Base-by-base conservation (phyloP, 1,139 yeast species). In the Spencermartinsiella ligniputridi region DNA sequence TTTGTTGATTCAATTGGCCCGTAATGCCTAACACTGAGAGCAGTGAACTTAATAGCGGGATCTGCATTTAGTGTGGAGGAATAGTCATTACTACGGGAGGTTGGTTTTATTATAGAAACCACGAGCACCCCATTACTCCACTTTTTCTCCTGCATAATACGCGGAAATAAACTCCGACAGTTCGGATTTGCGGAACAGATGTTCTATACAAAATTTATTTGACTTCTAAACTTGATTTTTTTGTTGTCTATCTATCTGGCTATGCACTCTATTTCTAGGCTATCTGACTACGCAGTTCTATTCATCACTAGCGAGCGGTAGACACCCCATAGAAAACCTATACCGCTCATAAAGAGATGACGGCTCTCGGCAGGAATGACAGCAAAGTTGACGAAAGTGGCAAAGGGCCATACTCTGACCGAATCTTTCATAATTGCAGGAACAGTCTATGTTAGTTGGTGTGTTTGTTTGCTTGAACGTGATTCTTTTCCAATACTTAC, bases 371-470 rank as follows among this genome's bases (percentile, higher is more conserved):
- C 18, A 30, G 41, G 41, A 16, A 39, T 27, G 9, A 39, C 8
- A 13, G 38, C 41, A 20, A 27, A 39, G 24, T 32, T 39, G 8
- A 39, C 18, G 16, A 39, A 30, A 5, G 41, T 39, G 11, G 29
- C 29, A 13, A 32, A 29, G 35, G 41, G 41, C 41, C 41, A 39
- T 3, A 39, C 35, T 19, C 17, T 25, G n/a, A 39, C 16, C 3
- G 41, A 39, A 18, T 39, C 41, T 27, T 32, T 39, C 29, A 39
- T 29, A 18, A 39, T 39, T 15, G 38, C 22, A 3, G 41, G 41
- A n/a, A 39, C 27, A 17, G 20, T 13, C 40, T 37, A 29, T 18
- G 24, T 34, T 18, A 20, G 21, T 8, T 8, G 18, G 4, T n/a
- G 15, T 18, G 24, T 34, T 18, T 9, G 21, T 8, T 8, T 6